Evolutionary conservation across 1,284 basidiomycete species (phyloP).

Genomic region (Papiliotrema laurentii): DNA sequence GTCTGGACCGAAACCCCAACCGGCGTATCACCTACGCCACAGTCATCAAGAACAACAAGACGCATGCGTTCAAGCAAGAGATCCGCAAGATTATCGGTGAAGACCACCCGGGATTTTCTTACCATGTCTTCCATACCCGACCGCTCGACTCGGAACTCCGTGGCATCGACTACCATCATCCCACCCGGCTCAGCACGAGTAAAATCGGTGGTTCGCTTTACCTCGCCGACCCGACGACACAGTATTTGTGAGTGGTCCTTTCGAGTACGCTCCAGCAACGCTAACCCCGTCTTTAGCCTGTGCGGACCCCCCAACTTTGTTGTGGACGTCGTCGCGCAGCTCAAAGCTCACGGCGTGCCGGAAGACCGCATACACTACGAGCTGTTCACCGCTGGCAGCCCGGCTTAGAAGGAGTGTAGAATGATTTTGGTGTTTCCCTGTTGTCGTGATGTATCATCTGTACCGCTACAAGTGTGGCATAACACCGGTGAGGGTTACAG

Average conservation of each 20-base stretch:
- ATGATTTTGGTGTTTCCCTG: too few relatives aligned
- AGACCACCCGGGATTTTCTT: slow-evolving; percentile 17
- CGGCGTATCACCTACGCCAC: slow-evolving; percentile 15
- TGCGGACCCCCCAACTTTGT: slow-evolving; percentile 35
- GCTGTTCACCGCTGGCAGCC: slow-evolving; percentile 33
- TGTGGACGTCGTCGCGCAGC: slow-evolving; percentile 13
- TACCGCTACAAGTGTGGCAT: too few relatives aligned
- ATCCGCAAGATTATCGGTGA: slow-evolving; percentile 11
- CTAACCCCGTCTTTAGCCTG: slow-evolving; percentile 10
- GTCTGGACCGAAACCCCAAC: slow-evolving; percentile 6
- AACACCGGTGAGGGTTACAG: too few relatives aligned
- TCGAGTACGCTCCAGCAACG: neutral
- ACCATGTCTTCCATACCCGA: slow-evolving; percentile 19
- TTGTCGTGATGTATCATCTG: too few relatives aligned
- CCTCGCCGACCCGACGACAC: slow-evolving; percentile 17
- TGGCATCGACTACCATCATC: slow-evolving; percentile 14
- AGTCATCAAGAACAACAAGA: slow-evolving; percentile 8
- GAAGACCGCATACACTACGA: slow-evolving; percentile 22
- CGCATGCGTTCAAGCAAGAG: slow-evolving; percentile 15
- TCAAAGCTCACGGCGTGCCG: slow-evolving; percentile 21
- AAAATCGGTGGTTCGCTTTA: slow-evolving; percentile 16
- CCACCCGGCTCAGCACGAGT: slow-evolving; percentile 16
- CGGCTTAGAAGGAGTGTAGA: too few relatives aligned
- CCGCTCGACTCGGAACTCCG: slow-evolving; percentile 4
- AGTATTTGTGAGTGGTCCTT: slow-evolving; percentile 32